Evolutionary conservation across 371 early-diverging fungal genomes (phyloP).

Genomic region (Haplosporangium sp.): DNA sequence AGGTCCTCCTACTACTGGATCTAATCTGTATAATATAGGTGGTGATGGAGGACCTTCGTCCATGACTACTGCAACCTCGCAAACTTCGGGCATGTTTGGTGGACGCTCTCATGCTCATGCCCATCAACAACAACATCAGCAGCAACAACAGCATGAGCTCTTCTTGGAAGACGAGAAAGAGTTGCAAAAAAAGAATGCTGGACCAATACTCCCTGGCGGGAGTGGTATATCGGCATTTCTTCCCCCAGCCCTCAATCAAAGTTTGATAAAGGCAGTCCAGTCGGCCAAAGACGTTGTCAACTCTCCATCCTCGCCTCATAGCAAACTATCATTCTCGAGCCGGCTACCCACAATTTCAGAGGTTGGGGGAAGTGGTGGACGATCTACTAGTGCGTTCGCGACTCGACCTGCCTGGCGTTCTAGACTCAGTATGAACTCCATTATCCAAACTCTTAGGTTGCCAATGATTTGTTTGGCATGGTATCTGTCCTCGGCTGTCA

Average conservation of each 20-base stretch:
- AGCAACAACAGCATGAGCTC: slow-evolving; percentile 32
- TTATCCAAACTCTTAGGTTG: slow-evolving; percentile 52
- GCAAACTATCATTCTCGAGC: slow-evolving; percentile 16
- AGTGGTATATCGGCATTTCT: slow-evolving; percentile 27
- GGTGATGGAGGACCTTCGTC: slow-evolving; percentile 5
- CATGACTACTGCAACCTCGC: slow-evolving; percentile 20
- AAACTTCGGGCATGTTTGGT: slow-evolving; percentile 21
- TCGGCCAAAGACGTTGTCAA: slow-evolving; percentile 40
- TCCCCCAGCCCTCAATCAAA: slow-evolving; percentile 35
- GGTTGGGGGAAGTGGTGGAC: neutral
- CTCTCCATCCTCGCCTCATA: slow-evolving; percentile 19
- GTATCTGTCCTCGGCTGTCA: slow-evolving; percentile 84
- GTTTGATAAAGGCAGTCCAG: slow-evolving; percentile 45
- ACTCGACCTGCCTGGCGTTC: slow-evolving; percentile 19
- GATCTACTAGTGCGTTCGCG: slow-evolving; percentile 30
- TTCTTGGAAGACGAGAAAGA: slow-evolving; percentile 33
- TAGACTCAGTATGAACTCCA: slow-evolving; percentile 1
- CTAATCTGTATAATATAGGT: slow-evolving; percentile 7
- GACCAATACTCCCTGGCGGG: slow-evolving; percentile 19
- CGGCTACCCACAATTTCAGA: slow-evolving; percentile 26
- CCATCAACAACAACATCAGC: slow-evolving; percentile 25
- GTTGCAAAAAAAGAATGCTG: slow-evolving; percentile 44
- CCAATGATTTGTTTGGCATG: slow-evolving; percentile 73
- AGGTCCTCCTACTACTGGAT: slow-evolving; percentile 14
- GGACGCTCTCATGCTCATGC: slow-evolving; percentile 30